A percentile compares a stretch with the other conserved stretches of the same genome.
Conservation (phyloP, 1,139 yeast species). For the Geotrichum bryndzae region DNA sequence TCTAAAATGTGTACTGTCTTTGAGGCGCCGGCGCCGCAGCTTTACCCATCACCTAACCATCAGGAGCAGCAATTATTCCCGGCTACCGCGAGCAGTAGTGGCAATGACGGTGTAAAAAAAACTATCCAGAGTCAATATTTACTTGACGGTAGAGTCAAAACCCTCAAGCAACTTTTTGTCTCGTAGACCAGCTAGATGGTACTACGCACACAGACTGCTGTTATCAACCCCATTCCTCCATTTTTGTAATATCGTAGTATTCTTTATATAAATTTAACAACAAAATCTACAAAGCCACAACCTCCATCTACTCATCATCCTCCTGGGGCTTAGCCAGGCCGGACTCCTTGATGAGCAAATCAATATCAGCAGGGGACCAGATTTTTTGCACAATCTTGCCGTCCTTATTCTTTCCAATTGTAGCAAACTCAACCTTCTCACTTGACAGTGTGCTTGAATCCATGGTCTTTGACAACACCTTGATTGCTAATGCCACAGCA, state of each 20-base stretch:
- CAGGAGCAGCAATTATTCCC: not conserved
- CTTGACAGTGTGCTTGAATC: conserved; percentile 80
- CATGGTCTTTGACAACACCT: conserved; percentile 90
- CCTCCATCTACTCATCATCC: conserved; percentile 38
- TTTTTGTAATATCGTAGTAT: not conserved
- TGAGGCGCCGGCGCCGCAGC: not conserved
- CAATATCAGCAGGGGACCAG: conserved; percentile 76
- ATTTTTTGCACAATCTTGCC: conserved; percentile 61
- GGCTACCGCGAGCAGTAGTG: not conserved
- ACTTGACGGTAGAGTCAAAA: not conserved
- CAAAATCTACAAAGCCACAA: not conserved
- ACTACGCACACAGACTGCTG: not conserved
- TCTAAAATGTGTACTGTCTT: conserved; percentile 4
- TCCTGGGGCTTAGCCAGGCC: conserved; percentile 58
- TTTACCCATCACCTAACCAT: not conserved
- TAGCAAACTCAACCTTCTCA: conserved; percentile 87
- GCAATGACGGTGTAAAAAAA: not conserved
- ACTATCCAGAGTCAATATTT: not conserved
- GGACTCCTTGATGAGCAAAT: conserved; percentile 60
- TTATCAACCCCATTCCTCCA: not conserved
- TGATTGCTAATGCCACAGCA: conserved; percentile 82
- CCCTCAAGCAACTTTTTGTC: not conserved
- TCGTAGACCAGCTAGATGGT: not conserved
- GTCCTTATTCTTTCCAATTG: conserved; percentile 48
- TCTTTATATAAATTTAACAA: not conserved